Evolutionary conservation across 2,329 filamentous ascomycete genomes (phyloP).

Genomic region (Rosellinia necatrix): DNA sequence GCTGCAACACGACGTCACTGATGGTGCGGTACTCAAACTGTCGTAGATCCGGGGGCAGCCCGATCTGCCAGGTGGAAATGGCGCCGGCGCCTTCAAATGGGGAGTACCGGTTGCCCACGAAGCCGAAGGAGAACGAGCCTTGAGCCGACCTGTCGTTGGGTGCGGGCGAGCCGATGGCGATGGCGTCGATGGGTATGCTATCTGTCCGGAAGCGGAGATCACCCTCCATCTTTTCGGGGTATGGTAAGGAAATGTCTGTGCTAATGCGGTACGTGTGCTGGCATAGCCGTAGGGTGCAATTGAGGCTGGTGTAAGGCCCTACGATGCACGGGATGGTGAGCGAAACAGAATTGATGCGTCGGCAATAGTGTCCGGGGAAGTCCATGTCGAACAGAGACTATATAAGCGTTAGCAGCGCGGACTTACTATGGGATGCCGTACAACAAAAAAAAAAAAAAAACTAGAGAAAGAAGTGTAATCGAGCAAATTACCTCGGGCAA

Average conservation of each 20-base stretch:
- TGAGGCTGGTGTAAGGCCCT: neutral
- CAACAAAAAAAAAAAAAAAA: neutral
- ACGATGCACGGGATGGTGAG: neutral
- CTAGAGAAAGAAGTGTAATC: neutral
- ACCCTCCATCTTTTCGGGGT: too few relatives aligned
- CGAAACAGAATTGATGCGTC: neutral
- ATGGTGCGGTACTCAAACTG: neutral
- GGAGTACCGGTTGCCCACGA: too few relatives aligned
- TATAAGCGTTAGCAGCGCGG: neutral
- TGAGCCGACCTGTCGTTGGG: too few relatives aligned
- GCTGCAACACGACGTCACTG: neutral
- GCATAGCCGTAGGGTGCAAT: neutral
- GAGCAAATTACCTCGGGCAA: neutral
- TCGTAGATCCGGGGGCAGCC: neutral
- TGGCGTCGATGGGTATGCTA: neutral
- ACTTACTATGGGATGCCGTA: neutral
- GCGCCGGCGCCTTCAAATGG: neutral
- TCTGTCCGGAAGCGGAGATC: neutral
- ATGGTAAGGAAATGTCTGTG: neutral
- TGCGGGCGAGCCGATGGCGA: neutral
- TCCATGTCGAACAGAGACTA: neutral
- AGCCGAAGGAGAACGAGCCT: neutral
- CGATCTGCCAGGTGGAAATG: neutral
- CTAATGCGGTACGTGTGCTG: neutral
- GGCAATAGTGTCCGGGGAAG: neutral